A percentile compares a stretch with the other conserved stretches of the same genome.
Evolutionary conservation across 225 moss, liverwort and hornwort genomes (phyloP).

Genomic region (Polytrichum formosum): DNA sequence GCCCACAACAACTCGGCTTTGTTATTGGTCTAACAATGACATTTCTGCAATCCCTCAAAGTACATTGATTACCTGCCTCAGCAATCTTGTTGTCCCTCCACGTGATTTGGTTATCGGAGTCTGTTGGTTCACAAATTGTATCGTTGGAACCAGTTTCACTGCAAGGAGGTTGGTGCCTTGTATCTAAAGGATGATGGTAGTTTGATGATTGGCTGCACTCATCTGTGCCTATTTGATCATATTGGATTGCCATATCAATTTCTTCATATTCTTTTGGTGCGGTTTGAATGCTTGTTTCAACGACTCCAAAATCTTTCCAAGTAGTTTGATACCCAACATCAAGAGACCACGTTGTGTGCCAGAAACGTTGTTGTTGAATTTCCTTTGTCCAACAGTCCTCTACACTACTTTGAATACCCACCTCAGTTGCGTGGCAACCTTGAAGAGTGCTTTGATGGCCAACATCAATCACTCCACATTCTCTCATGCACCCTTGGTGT

Average conservation of each 20-base stretch:
- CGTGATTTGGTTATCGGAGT: neutral
- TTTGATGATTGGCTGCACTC: too few relatives aligned
- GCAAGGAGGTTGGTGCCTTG: neutral
- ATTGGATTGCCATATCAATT: constrained; percentile 4
- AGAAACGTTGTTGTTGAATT: neutral
- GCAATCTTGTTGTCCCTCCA: constrained; percentile 1
- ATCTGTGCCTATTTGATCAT: neutral
- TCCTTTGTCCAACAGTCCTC: neutral
- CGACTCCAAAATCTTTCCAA: constrained; percentile 5
- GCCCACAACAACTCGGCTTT: neutral
- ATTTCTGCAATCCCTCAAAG: constrained; percentile 1
- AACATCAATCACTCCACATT: constrained; percentile 4
- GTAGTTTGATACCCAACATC: neutral
- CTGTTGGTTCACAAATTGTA: constrained; percentile 11
- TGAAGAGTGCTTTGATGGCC: neutral
- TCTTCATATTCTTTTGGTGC: neutral
- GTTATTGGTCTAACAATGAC: constrained; percentile 4
- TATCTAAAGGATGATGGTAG: neutral
- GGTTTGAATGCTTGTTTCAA: constrained; percentile 1
- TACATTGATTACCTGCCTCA: neutral
- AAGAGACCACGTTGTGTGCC: neutral
- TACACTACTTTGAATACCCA: neutral
- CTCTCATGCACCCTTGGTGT: constrained; percentile 13
- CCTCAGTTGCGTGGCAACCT: neutral
- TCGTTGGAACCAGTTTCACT: neutral